A percentile compares a stretch with the other conserved stretches of the same genome.
Evolutionary conservation across 805 yeast species (phyloP).

Genomic region (Myxozyma vanderwaltii): DNA sequence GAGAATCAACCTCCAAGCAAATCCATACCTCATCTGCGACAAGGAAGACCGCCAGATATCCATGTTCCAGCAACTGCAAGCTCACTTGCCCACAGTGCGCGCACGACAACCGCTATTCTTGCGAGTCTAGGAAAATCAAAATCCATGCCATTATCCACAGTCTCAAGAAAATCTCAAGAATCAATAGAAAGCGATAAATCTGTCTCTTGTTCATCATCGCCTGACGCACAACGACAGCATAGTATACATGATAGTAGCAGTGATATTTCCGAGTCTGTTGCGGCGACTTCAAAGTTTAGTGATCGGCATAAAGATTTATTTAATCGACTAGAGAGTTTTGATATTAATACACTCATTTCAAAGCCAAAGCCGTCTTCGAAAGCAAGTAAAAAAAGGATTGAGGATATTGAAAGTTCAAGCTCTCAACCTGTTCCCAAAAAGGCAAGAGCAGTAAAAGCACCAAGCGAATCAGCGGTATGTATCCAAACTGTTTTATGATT

Average conservation of each 20-base stretch:
- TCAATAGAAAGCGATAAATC: neutral
- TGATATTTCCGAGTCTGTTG: neutral
- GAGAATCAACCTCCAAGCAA: too few species aligned
- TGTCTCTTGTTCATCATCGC: conserved; percentile 5
- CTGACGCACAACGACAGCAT: neutral
- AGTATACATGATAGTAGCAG: neutral
- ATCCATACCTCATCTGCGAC: too few species aligned
- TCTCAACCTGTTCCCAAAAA: neutral
- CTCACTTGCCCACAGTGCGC: neutral
- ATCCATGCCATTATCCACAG: neutral
- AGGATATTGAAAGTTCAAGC: too few species aligned
- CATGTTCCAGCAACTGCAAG: neutral
- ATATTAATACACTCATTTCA: neutral
- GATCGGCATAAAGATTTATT: neutral
- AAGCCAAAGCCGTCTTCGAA: neutral
- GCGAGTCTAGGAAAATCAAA: neutral
- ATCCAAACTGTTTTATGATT: neutral
- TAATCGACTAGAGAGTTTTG: neutral
- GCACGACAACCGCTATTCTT: neutral
- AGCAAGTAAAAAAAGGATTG: neutral
- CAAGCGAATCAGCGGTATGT: conserved; percentile 2
- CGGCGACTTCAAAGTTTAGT: neutral
- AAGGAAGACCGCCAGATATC: neutral
- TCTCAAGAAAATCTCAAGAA: neutral
- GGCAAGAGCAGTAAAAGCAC: neutral